Evolutionary conservation across 2,329 filamentous ascomycete species (phyloP), one percentile per base, ranked within the genome.

Genomic region (Colletotrichum sp.): DNA sequence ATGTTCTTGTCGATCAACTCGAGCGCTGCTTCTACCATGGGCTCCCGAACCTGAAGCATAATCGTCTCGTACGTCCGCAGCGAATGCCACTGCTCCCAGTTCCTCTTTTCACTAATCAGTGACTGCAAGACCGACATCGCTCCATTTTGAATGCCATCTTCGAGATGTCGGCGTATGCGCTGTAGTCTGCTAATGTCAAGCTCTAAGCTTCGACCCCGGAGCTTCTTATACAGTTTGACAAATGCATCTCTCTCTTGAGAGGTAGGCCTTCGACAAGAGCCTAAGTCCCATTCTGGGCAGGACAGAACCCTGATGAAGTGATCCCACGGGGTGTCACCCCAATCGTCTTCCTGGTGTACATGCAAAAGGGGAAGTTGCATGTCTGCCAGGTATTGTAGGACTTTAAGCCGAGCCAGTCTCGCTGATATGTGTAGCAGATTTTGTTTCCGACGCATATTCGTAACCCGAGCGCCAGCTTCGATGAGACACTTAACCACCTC

Each of bases 361-460:
- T 75, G 30, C 6, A 69, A 3, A 5, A 1, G 3, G 0, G 21
- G 8, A 3, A 52, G 30, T 1, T 21, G 4, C 2, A 68, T 21
- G 3, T n/a, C 26, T 21, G 9, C 7, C 5, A 74, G 3, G 4
- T 36, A 48, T 0, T 4, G 7, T 7, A 72, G 34, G 2, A 1
- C 0, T 7, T 8, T 3, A 16, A 24, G 7, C 2, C 12, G 9
- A 4, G 34, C 24, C 7, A 1, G 0, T 0, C 2, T 0, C 1
- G 64, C 73, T 43, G 26, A n/a, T 6, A 3, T 1, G 4, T 73
- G 70, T 5, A 75, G 26, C 4, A 75, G 14, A 6, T 36, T 74
- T 1, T 14, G 7, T 3, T 8, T 6, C 5, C 1, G 0, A 1
- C 4, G 0, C 1, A 21, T 1, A 0, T 3, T 0, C 5, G 30